phyloP scores from a whole-genome alignment of 2,329 filamentous ascomycete genomes.

The Helotiales sp. region DNA sequence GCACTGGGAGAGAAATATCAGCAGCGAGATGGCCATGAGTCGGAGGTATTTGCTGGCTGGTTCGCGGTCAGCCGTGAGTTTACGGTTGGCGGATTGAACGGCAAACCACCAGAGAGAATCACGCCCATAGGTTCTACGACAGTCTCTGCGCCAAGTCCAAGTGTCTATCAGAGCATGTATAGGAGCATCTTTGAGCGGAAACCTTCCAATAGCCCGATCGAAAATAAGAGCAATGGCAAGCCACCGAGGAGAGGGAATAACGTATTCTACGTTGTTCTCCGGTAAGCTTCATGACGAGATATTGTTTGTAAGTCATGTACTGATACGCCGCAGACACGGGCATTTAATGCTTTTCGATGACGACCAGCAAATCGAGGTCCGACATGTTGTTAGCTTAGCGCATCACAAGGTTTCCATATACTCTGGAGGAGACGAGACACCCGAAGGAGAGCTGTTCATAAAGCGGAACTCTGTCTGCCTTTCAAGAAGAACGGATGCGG shows the following conservation, averaged over 20 bases:
- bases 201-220: slow-evolving; percentile 40
- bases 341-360: slow-evolving; percentile 98
- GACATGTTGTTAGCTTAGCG: slow-evolving; percentile 90
- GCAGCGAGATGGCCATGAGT: slow-evolving; percentile 56
- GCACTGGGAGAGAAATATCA: slow-evolving; percentile 61
- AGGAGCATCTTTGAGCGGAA: slow-evolving; percentile 90
- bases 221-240: slow-evolving; percentile 34
- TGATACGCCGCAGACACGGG: slow-evolving; percentile 64
- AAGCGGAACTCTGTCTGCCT: slow-evolving; percentile 89
- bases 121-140: slow-evolving; percentile 76
- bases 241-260: slow-evolving; percentile 67
- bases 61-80: slow-evolving; percentile 96
- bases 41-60: slow-evolving; percentile 84
- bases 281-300: slow-evolving; percentile 50
- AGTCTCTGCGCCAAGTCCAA: slow-evolving; percentile 78
- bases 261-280: slow-evolving; percentile 88
- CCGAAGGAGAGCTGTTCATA: slow-evolving; percentile 92
- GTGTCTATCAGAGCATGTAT: slow-evolving; percentile 98
- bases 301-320: slow-evolving; percentile 1
- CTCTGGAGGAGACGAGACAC: slow-evolving; percentile 74
- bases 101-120: slow-evolving; percentile 84
- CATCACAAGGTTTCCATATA: slow-evolving; percentile 86
- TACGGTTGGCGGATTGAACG: slow-evolving; percentile 86
- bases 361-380: slow-evolving; percentile 89
- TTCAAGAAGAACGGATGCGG: slow-evolving; percentile 59